Evolutionary conservation across 2,329 filamentous ascomycete genomes (phyloP).

Genomic region (Apiospora malaysiana): DNA sequence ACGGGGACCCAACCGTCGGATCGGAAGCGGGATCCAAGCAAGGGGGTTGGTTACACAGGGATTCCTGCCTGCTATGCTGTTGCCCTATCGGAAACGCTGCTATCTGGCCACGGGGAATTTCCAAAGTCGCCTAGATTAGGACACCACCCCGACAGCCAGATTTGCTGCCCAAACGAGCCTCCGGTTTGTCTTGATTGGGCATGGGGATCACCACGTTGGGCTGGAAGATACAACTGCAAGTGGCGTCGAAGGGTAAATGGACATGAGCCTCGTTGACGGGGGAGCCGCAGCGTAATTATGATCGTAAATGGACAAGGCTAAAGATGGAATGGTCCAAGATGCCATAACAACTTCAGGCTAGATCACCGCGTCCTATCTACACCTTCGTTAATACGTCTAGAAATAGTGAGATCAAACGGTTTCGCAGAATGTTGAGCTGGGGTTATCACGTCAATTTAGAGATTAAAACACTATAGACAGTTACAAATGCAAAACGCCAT

Average conservation of each 20-base stretch:
- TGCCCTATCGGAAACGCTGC: constrained; percentile 8
- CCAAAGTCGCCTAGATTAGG: background rate
- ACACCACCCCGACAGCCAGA: background rate
- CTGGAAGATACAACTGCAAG: too few species aligned
- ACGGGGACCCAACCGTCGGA: background rate
- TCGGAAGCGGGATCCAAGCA: constrained; percentile 1
- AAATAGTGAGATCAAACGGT: background rate
- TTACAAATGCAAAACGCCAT: background rate
- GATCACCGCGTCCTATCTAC: too few species aligned
- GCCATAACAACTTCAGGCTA: too few species aligned
- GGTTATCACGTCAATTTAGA: background rate
- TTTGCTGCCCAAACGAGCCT: too few species aligned
- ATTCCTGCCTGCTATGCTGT: background rate
- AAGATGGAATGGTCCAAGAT: too few species aligned
- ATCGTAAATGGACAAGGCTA: background rate
- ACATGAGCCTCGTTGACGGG: too few species aligned
- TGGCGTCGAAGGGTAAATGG: too few species aligned
- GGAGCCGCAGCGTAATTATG: too few species aligned
- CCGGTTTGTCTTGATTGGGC: too few species aligned
- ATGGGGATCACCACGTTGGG: too few species aligned
- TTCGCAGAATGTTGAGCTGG: background rate
- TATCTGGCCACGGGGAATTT: background rate
- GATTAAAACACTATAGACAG: background rate
- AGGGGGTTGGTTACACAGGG: background rate
- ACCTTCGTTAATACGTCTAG: too few species aligned